Evolutionary conservation across 108 stramenopile genomes (phyloP).

Genomic region (Mediolabrus comicus): DNA sequence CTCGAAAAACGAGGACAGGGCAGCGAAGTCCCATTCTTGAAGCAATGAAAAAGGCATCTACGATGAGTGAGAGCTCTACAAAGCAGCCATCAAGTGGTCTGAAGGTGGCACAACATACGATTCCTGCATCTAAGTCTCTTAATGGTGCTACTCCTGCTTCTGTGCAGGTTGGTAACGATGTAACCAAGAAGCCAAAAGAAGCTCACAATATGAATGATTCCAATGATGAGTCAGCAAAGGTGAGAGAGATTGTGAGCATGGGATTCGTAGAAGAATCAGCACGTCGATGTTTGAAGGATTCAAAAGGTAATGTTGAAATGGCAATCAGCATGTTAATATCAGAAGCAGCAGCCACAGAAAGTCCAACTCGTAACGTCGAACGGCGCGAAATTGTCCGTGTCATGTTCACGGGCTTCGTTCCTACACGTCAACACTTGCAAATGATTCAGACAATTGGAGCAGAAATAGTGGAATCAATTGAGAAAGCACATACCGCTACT

Average conservation of each 20-base stretch:
- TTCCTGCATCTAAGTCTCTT: background rate
- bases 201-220: background rate
- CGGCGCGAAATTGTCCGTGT: constrained; percentile 4
- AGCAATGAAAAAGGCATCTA: constrained; percentile 12
- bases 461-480: constrained; percentile 44
- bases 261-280: constrained; percentile 26
- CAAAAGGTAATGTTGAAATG: constrained; percentile 28
- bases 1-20: constrained; percentile 6
- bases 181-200: background rate
- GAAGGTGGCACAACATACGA: background rate
- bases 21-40: constrained; percentile 10
- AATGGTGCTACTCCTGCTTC: background rate
- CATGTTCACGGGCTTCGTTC: constrained; percentile 40
- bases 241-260: constrained; percentile 26
- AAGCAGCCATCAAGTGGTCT: background rate
- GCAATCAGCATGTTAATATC: constrained; percentile 41
- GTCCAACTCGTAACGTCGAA: background rate
- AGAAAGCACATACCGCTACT: constrained; percentile 51
- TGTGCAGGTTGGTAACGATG: background rate
- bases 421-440: constrained; percentile 29
- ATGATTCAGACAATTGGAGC: constrained; percentile 58
- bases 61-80: background rate
- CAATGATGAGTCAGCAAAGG: background rate
- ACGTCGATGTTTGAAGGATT: constrained; percentile 15
- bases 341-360: background rate